Percentiles rank a stretch among this genome's conserved stretches.
phyloP scores from a whole-genome alignment of 352 stramenopile genomes.

The Phytopythium boreale region DNA sequence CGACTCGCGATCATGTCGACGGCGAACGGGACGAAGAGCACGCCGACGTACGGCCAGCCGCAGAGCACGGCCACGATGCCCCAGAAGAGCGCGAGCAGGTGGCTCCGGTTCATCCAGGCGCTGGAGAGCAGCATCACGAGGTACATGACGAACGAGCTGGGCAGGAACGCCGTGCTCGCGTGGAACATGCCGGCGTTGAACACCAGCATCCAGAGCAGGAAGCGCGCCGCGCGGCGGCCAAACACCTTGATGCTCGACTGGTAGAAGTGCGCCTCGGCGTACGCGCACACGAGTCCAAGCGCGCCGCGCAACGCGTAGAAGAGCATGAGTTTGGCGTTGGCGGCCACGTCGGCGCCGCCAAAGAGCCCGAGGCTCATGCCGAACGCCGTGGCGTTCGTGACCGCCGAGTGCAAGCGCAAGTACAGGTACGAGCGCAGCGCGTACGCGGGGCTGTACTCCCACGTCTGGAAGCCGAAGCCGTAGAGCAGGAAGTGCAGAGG shows the following conservation, averaged over 20 bases:
- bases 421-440: conserved; percentile 97
- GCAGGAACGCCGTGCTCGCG: conserved; percentile 89
- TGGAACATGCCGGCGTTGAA: conserved; percentile 92
- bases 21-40: conserved; percentile 95
- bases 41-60: conserved; percentile 97
- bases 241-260: conserved; percentile 57
- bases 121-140: conserved; percentile 74
- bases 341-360: conserved; percentile 5
- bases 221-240: conserved; percentile 54
- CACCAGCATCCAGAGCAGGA: conserved; percentile 75
- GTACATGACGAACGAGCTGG: conserved; percentile 90
- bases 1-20: conserved; percentile 69
- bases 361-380: conserved; percentile 35
- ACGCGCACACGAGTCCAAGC: conserved; percentile 72
- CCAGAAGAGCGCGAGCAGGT: conserved; percentile 75
- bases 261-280: conserved; percentile 88
- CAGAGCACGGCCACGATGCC: conserved; percentile 91
- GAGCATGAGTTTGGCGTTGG: conserved; percentile 69
- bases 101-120: conserved; percentile 77
- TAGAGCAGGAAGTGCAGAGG: conserved; percentile 97
- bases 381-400: conserved; percentile 42
- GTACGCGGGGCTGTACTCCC: conserved; percentile 91
- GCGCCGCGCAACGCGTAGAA: conserved; percentile 90
- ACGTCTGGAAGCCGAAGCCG: conserved; percentile 88
- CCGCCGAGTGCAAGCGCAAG: conserved; percentile 57